Conservation (phyloP, 306 rosid species). For the Dicorynia guianensis region DNA sequence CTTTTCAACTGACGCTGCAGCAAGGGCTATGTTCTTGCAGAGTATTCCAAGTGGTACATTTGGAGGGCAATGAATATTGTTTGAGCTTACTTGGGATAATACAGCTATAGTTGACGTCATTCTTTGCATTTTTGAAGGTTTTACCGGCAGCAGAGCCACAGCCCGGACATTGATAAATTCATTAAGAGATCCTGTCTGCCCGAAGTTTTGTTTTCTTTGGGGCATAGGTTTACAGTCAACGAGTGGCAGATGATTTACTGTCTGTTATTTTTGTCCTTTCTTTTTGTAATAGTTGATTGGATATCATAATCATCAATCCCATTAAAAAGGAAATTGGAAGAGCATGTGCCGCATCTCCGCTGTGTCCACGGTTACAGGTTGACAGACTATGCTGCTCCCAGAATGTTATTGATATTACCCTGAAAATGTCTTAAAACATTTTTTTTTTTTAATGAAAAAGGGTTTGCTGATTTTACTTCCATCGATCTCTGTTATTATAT, state of each 20-base stretch:
- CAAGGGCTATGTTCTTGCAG: slow-evolving; percentile 79
- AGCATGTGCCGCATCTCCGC: background rate
- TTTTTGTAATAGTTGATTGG: too few species aligned
- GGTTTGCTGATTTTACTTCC: background rate
- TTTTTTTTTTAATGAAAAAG: too few species aligned
- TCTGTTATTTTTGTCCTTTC: background rate
- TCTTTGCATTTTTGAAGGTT: slow-evolving; percentile 27
- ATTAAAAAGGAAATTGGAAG: background rate
- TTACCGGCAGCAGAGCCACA: slow-evolving; percentile 2
- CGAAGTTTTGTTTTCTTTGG: background rate
- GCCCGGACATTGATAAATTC: slow-evolving; percentile 17
- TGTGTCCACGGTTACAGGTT: background rate
- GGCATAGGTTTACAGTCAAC: background rate
- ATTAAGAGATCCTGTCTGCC: background rate
- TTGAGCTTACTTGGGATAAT: slow-evolving; percentile 12
- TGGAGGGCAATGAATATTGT: slow-evolving; percentile 35
- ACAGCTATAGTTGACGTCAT: background rate
- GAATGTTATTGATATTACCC: slow-evolving; percentile 22
- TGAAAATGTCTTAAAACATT: background rate
- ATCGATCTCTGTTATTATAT: too few species aligned
- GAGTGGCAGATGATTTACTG: background rate
- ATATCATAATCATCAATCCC: too few species aligned
- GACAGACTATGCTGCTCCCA: background rate
- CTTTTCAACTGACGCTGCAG: slow-evolving; percentile 62
- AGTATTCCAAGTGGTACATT: slow-evolving; percentile 61